Base-by-base conservation (phyloP, 208 protist genomes). In the Acanthamoeba lenticulata region DNA sequence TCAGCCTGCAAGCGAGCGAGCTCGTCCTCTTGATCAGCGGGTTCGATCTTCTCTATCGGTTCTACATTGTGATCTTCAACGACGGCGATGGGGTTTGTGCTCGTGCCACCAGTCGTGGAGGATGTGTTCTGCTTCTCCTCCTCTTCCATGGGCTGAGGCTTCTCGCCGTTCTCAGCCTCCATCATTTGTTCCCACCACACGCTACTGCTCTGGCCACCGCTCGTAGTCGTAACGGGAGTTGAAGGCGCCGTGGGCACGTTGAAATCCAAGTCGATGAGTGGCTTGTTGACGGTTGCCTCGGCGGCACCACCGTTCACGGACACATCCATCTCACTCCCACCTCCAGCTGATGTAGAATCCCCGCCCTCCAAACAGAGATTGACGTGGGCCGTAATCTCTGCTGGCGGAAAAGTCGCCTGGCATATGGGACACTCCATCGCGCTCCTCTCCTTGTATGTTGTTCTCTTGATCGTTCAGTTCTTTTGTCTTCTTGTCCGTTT, bases 1-100 rank as follows among this genome's bases (percentile, higher is more conserved):
- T 90, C 81, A 13, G 44, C 81, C 47, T 90, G 81, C 45, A 90
- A 13, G 32, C 52, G 24, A 5, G 81, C 81, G 15, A 90, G 81
- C 81, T 90, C 81, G 32, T 36, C 81, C 27, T 90, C 81, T n/a
- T 85, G 38, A 83, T 49, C 72, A 29, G 1, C 72, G 7, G 38
- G 19, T 83, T 36, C 40, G 19, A 40, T 2, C 38, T 83, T 38
- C 49, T 15, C 72, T 4, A 3, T 29, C 2, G 3, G 2, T 13
- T 45, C 38, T 1, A 49, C 2, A 7, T 72, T 38, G 9, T 38
- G n/a, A 7, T 72, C 62, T 72, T 5, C 57, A 57, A 19, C 13
- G 49, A 19, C 49, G 9, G 49, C 13, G 49, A 19, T 19, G 49
- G 49, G 49, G n/a, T n/a, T n/a, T n/a, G n/a, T n/a, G n/a, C n/a